Evolutionary conservation across 2,329 filamentous ascomycete genomes (phyloP).

Genomic region (Trichoderma guizhouense): DNA sequence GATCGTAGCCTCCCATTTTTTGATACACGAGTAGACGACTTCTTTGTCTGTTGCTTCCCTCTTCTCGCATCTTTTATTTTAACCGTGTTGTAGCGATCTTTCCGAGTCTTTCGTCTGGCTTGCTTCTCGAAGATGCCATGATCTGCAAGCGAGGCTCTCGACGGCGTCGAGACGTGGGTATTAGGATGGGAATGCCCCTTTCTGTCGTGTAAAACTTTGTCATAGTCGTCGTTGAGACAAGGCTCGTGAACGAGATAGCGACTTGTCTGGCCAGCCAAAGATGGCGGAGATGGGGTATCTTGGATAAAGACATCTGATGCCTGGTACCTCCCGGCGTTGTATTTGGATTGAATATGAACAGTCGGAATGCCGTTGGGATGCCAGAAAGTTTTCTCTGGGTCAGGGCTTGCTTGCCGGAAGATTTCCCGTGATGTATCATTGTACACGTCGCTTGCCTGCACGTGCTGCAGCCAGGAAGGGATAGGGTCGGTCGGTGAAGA

Average conservation of each 20-base stretch:
- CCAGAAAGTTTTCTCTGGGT: not conserved
- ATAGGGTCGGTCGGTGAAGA: not conserved
- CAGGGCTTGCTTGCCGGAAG: not conserved
- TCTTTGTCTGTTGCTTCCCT: not conserved
- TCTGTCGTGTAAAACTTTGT: not conserved
- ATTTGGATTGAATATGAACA: not conserved
- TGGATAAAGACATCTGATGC: slow-evolving; percentile 11
- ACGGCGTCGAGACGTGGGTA: not conserved
- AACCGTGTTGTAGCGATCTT: slow-evolving; percentile 21
- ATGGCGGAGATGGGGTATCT: not conserved
- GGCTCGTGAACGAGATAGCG: not conserved
- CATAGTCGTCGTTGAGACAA: not conserved
- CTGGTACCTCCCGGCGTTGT: not conserved
- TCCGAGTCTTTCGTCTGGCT: slow-evolving; percentile 22
- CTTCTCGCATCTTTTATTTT: not conserved
- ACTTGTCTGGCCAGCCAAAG: not conserved
- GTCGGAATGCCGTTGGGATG: slow-evolving; percentile 8
- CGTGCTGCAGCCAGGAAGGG: slow-evolving; percentile 14
- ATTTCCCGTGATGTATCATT: not conserved
- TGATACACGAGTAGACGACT: not conserved
- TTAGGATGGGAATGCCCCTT: not conserved
- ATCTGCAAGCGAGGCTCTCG: not conserved
- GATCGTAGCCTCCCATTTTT: slow-evolving; percentile 33
- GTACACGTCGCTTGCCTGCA: not conserved
- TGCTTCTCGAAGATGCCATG: slow-evolving; percentile 15